Percentiles rank a stretch among this genome's conserved stretches.
Evolutionary conservation across 495 filamentous ascomycete genomes (phyloP).

Genomic region (Hypoxylon fuscum): DNA sequence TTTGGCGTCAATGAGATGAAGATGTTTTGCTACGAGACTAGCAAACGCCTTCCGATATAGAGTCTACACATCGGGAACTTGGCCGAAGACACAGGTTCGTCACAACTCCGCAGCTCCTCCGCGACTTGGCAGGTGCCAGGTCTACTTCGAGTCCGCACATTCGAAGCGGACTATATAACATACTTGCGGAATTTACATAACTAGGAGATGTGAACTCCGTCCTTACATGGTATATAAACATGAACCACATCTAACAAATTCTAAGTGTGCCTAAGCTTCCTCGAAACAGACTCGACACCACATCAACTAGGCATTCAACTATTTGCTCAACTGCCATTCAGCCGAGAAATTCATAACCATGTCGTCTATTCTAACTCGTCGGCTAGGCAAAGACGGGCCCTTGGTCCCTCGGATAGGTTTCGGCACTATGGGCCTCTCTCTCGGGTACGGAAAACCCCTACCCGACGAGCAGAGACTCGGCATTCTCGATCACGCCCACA

Average conservation of each 20-base stretch:
- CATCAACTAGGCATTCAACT: not conserved
- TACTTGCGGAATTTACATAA: not conserved
- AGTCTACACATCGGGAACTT: too few relatives aligned
- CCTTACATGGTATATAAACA: too few relatives aligned
- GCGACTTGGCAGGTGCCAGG: slow-evolving; percentile 5
- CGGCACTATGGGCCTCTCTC: slow-evolving; percentile 65
- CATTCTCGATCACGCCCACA: slow-evolving; percentile 60
- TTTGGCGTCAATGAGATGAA: slow-evolving; percentile 40
- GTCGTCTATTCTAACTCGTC: slow-evolving; percentile 50
- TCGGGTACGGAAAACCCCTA: slow-evolving; percentile 52
- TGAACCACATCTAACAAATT: too few relatives aligned
- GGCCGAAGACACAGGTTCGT: not conserved
- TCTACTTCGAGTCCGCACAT: slow-evolving; percentile 14
- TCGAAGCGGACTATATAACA: slow-evolving; percentile 17
- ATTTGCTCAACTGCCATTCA: not conserved
- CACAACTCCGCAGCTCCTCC: slow-evolving; percentile 13
- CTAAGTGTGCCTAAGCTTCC: too few relatives aligned
- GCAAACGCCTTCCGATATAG: slow-evolving; percentile 12
- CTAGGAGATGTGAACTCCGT: too few relatives aligned
- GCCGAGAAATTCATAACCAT: slow-evolving; percentile 14
- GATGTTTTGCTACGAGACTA: slow-evolving; percentile 37
- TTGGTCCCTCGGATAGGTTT: slow-evolving; percentile 62
- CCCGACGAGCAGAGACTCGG: slow-evolving; percentile 57
- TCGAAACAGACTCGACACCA: not conserved
- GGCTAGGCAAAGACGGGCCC: slow-evolving; percentile 65